Conservation (phyloP, 2,329 filamentous ascomycete species). For the Talaromyces funiculosus region DNA sequence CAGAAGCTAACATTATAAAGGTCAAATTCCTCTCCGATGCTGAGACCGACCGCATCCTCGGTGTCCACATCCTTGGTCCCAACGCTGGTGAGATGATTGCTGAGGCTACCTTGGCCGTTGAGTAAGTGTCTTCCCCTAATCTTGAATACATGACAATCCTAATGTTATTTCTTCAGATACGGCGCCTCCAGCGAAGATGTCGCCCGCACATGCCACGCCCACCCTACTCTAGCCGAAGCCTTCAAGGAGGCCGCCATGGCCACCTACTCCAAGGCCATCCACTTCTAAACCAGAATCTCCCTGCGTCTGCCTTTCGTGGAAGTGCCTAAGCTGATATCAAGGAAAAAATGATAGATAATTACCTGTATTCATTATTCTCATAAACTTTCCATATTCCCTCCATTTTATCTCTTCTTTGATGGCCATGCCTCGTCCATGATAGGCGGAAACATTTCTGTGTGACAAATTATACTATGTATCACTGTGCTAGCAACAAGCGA, state of each 20-base stretch:
- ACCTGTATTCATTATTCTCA: constrained; percentile 27
- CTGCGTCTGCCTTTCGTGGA: not conserved
- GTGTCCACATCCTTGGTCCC: constrained; percentile 92
- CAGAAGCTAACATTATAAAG: constrained; percentile 14
- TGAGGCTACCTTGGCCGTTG: constrained; percentile 86
- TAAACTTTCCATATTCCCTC: constrained; percentile 20
- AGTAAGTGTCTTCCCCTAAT: constrained; percentile 37
- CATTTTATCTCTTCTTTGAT: not conserved
- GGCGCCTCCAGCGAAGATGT: constrained; percentile 94
- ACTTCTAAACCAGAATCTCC: constrained; percentile 60
- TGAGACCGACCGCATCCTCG: constrained; percentile 91
- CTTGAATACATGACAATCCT: not conserved
- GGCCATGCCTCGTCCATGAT: not conserved
- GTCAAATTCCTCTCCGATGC: constrained; percentile 97
- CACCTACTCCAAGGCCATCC: constrained; percentile 90
- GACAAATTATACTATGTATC: constrained; percentile 12
- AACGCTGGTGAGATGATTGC: constrained; percentile 99
- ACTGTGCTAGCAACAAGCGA: constrained; percentile 12
- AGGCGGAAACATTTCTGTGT: not conserved
- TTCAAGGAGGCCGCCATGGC: constrained; percentile 99
- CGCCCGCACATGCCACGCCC: constrained; percentile 89
- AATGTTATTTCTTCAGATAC: constrained; percentile 48
- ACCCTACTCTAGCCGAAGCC: constrained; percentile 91
- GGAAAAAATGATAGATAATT: not conserved
- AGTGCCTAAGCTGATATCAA: not conserved